Conservation (phyloP, 2,329 filamentous ascomycete genomes). For the Ilyonectria sp. region DNA sequence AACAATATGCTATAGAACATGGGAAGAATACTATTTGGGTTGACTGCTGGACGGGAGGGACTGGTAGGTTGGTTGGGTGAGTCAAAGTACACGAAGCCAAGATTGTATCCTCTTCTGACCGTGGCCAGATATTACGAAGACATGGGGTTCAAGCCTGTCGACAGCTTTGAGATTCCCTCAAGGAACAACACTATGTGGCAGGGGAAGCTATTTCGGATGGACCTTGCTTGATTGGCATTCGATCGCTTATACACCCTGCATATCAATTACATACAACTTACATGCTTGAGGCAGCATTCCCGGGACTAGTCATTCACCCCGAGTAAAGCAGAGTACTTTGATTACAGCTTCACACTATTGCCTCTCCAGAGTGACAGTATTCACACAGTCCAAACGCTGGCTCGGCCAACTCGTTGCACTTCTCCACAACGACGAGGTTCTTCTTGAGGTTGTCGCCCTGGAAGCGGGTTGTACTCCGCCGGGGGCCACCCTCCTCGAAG, state of each 20-base stretch:
- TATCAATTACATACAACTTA: slow-evolving; percentile 26
- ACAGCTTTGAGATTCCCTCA: slow-evolving; percentile 26
- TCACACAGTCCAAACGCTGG: slow-evolving; percentile 35
- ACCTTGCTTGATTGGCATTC: slow-evolving; percentile 21
- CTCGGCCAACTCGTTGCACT: slow-evolving; percentile 47
- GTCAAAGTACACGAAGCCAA: slow-evolving; percentile 1
- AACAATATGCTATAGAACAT: slow-evolving; percentile 35
- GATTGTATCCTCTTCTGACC: slow-evolving; percentile 26
- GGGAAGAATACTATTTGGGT: slow-evolving; percentile 44
- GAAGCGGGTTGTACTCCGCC: slow-evolving; percentile 40
- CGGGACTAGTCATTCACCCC: background rate
- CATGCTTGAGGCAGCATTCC: background rate
- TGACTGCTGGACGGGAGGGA: slow-evolving; percentile 48
- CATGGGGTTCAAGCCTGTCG: slow-evolving; percentile 34
- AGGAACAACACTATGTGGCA: slow-evolving; percentile 25
- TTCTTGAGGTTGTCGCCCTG: slow-evolving; percentile 53
- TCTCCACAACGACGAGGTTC: slow-evolving; percentile 69
- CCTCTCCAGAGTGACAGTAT: slow-evolving; percentile 37
- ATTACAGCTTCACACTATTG: slow-evolving; percentile 5
- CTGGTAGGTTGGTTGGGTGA: slow-evolving; percentile 41
- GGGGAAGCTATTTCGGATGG: slow-evolving; percentile 39
- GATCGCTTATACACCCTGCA: slow-evolving; percentile 11
- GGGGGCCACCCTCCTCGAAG: slow-evolving; percentile 53
- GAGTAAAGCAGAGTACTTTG: background rate
- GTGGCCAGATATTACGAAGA: slow-evolving; percentile 39